Percentiles rank a stretch among this genome's conserved stretches.
phyloP scores from a whole-genome alignment of 2,329 filamentous ascomycete genomes.

The Rhynchosporium agropyri region DNA sequence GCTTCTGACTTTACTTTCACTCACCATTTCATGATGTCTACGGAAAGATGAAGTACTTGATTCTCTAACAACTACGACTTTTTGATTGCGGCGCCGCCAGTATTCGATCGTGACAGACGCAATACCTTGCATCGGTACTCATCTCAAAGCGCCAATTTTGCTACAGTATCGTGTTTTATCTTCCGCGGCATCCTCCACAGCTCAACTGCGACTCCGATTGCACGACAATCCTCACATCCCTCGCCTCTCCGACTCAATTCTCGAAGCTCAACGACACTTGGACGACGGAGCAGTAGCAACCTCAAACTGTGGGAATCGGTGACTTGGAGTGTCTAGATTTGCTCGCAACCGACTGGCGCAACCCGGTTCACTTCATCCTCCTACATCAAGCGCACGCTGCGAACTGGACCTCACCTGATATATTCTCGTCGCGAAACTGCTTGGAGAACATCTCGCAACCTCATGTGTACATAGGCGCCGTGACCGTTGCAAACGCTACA shows the following conservation, averaged over 20 bases:
- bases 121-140: background rate
- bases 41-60: no score
- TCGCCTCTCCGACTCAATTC: background rate
- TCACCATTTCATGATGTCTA: no score
- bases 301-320: background rate
- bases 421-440: constrained; percentile 29
- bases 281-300: background rate
- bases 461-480: constrained; percentile 37
- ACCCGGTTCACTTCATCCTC: background rate
- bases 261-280: background rate
- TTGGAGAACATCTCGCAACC: constrained; percentile 36
- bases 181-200: no score
- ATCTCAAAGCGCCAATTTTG: background rate
- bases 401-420: background rate
- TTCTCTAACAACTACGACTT: no score
- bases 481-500: constrained; percentile 34
- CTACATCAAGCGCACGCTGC: background rate
- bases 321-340: background rate
- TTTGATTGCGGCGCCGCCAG: no score
- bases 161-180: no score
- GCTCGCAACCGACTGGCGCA: background rate
- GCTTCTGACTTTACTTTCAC: no score
- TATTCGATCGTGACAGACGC: background rate
- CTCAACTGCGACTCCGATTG: no score
- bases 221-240: background rate